Percentiles rank a stretch among this genome's conserved stretches.
Evolutionary conservation across 768 basidiomycete genomes (phyloP).

Genomic region (Erythrobasidium yunnanense): DNA sequence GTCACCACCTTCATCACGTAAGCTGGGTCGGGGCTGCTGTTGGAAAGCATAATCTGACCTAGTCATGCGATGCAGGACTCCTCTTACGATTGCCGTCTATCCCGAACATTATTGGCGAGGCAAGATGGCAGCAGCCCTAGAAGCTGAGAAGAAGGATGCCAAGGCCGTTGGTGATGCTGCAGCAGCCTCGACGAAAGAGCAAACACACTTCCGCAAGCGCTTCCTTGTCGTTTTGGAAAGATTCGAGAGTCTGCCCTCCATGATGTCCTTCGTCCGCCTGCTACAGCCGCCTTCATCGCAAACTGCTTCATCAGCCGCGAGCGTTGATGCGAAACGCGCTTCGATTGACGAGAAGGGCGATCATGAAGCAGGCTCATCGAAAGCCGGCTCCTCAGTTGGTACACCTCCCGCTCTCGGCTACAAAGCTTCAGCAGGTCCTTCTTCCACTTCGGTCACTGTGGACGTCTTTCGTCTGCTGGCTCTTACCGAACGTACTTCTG

Average conservation of each 20-base stretch:
- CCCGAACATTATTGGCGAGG: slow-evolving; percentile 51
- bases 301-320: too few relatives aligned
- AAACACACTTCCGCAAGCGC: slow-evolving; percentile 46
- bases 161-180: background rate
- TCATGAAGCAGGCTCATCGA: too few relatives aligned
- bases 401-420: background rate
- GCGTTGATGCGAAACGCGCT: too few relatives aligned
- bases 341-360: too few relatives aligned
- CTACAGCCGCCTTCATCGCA: slow-evolving; percentile 47
- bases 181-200: slow-evolving; percentile 1
- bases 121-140: background rate
- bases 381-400: too few relatives aligned
- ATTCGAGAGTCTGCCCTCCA: slow-evolving; percentile 73
- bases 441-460: slow-evolving; percentile 28
- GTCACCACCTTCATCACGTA: background rate
- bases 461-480: slow-evolving; percentile 81
- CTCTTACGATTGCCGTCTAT: slow-evolving; percentile 66
- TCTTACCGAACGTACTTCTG: slow-evolving; percentile 74
- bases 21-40: too few relatives aligned
- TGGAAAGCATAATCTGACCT: slow-evolving; percentile 50
- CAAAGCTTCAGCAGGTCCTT: background rate
- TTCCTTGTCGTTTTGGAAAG: slow-evolving; percentile 83
- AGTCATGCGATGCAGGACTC: slow-evolving; percentile 57
- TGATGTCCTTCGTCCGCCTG: slow-evolving; percentile 81
- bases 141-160: background rate